phyloP scores from a whole-genome alignment of 352 stramenopile genomes.

The Pythium sukuiense region DNA sequence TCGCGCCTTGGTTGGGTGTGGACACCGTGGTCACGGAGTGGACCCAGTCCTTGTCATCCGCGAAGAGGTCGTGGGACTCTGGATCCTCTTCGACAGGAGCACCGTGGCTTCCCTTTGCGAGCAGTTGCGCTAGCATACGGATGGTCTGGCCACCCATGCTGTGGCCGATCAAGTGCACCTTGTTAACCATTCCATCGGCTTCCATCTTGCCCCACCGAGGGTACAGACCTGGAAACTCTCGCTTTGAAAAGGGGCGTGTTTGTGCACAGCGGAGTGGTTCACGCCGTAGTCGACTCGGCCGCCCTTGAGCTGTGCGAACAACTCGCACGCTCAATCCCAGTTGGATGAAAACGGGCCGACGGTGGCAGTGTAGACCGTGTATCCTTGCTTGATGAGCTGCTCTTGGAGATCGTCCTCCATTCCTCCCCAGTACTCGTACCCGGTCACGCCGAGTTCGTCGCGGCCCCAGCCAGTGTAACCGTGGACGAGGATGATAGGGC shows the following conservation, averaged over 20 bases:
- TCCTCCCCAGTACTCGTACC: conserved; percentile 34
- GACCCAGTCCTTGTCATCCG: conserved; percentile 51
- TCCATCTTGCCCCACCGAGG: conserved; percentile 45
- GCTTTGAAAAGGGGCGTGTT: conserved; percentile 42
- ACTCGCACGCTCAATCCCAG: conserved; percentile 40
- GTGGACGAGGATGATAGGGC: conserved; percentile 38
- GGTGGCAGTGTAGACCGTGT: conserved; percentile 28
- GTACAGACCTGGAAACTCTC: conserved; percentile 54
- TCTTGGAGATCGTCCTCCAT: conserved; percentile 32
- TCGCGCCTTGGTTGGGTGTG: conserved; percentile 57
- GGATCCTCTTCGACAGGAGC: conserved; percentile 38
- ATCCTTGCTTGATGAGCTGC: conserved; percentile 29
- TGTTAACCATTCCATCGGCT: conserved; percentile 52
- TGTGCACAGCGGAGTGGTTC: conserved; percentile 19
- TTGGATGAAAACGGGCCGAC: conserved; percentile 33
- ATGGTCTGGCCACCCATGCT: conserved; percentile 74
- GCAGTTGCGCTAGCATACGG: conserved; percentile 62
- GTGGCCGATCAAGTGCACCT: conserved; percentile 67
- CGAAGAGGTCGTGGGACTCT: conserved; percentile 43
- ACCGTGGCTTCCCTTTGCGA: conserved; percentile 40
- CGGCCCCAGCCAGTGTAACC: conserved; percentile 38
- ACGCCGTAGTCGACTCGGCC: conserved; percentile 32
- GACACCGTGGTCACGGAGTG: conserved; percentile 66
- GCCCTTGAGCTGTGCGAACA: conserved; percentile 39
- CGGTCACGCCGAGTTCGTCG: conserved; percentile 28